Evolutionary conservation across 768 basidiomycete species (phyloP), one percentile per base, ranked within the genome.

Genomic region (Aureoboletus auriporus): DNA sequence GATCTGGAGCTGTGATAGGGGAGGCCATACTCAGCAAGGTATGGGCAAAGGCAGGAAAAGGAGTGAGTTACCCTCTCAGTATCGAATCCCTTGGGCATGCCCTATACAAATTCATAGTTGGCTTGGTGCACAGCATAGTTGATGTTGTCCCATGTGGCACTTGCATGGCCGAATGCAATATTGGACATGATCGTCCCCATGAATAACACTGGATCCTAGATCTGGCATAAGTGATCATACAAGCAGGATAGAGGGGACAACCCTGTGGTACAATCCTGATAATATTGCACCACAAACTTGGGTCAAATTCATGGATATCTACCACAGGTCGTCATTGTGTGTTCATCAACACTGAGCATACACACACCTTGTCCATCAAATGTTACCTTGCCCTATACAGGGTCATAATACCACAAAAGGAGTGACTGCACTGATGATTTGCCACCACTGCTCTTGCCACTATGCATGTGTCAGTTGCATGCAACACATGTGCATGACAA

Each of bases 51-150:
- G n/a, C n/a, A n/a, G n/a, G n/a, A n/a, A n/a, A n/a, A n/a, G n/a
- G n/a, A n/a, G n/a, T n/a, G n/a, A n/a, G n/a, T n/a, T n/a, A n/a
- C n/a, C 93, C 93, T 93, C 57, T 84, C 76, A 1, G 95, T 97
- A 57, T 96, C 94, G 58, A 95, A 95, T 0, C 93, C 93, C 49
- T 92, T 76, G 9, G 94, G 93, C 76, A 98, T 82, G 13, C 88
- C 85, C 87, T 92, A 91, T 6, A 97, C 84, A 61, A 95, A 98
- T 59, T 95, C 93, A 67, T 94, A 97, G 57, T 97, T 96, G 3
- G 95, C 95, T 50, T 90, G 80, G 16, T 87, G 75, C 0, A 93
- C 94, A 0, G 92, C 94, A 27, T 83, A 71, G 65, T 96, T 91
- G 17, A 97, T 89, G 50, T 95, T 81, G 55, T 84, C 83, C 17